Conservation (phyloP, 257 asterid species). For the Przewalskia tangutica region DNA sequence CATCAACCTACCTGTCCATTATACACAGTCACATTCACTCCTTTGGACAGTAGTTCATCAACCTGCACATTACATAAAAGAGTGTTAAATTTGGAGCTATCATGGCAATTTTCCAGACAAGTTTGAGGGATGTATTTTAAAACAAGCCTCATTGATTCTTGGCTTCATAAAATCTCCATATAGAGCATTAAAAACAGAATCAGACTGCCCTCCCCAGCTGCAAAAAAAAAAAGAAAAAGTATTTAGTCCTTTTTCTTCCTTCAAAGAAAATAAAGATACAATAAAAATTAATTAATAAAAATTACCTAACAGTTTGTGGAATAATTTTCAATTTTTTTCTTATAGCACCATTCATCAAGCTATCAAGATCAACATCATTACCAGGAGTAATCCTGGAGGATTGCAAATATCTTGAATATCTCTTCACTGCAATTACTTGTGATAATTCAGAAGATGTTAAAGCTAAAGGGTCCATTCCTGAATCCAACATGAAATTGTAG, state of each 20-base stretch:
- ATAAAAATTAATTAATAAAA: not conserved
- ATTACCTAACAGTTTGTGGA: slow-evolving; percentile 51
- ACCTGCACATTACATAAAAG: slow-evolving; percentile 33
- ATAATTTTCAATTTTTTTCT: slow-evolving; percentile 70
- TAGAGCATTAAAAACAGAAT: slow-evolving; percentile 36
- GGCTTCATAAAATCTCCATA: slow-evolving; percentile 82
- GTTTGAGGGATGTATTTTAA: no score
- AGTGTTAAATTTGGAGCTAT: not conserved
- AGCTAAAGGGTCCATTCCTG: slow-evolving; percentile 58
- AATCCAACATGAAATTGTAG: slow-evolving; percentile 79
- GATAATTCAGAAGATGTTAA: slow-evolving; percentile 41
- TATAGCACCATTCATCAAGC: slow-evolving; percentile 66
- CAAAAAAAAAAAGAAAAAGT: not conserved
- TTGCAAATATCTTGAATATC: slow-evolving; percentile 59
- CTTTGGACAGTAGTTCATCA: slow-evolving; percentile 66
- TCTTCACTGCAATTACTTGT: slow-evolving; percentile 26
- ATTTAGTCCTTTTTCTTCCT: not conserved
- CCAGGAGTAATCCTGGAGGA: slow-evolving; percentile 40
- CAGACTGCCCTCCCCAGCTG: slow-evolving; percentile 83
- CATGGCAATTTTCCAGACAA: not conserved
- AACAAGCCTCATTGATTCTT: slow-evolving; percentile 76
- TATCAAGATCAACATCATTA: slow-evolving; percentile 39
- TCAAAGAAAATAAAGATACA: not conserved
- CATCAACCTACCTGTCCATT: slow-evolving; percentile 73
- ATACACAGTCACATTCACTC: slow-evolving; percentile 72